A percentile compares a stretch with the other conserved stretches of the same genome.
Evolutionary conservation across 2,329 filamentous ascomycete genomes (phyloP).

Genomic region (Pleoardoris graminearum): DNA sequence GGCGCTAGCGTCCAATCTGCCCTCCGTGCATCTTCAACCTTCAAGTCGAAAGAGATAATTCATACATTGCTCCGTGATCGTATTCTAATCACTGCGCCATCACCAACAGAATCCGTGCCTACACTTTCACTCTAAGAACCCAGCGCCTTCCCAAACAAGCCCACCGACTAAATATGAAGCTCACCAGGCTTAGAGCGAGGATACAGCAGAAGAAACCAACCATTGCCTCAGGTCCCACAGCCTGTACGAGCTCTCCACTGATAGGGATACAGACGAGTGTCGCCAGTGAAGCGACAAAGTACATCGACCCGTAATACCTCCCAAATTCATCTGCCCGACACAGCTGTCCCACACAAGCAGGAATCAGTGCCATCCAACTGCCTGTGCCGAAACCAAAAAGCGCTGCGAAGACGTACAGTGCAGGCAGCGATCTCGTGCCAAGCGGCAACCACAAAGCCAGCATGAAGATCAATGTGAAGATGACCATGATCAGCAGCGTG

Average conservation of each 20-base stretch:
- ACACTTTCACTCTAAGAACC: constrained; percentile 28
- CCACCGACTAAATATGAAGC: constrained; percentile 41
- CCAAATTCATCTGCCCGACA: constrained; percentile 54
- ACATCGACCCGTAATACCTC: constrained; percentile 56
- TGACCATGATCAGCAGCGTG: constrained; percentile 42
- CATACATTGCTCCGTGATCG: background rate
- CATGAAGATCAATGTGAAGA: constrained; percentile 42
- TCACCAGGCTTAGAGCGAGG: constrained; percentile 34
- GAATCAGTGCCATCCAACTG: constrained; percentile 50
- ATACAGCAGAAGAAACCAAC: constrained; percentile 41
- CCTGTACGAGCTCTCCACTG: constrained; percentile 41
- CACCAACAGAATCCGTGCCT: too few species aligned
- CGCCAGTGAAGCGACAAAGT: constrained; percentile 42
- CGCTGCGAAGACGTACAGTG: constrained; percentile 46
- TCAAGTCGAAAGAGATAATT: background rate
- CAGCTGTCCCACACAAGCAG: constrained; percentile 54
- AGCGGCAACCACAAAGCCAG: constrained; percentile 43
- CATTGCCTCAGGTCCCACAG: constrained; percentile 38
- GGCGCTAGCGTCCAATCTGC: background rate
- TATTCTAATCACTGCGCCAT: background rate
- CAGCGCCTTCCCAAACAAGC: constrained; percentile 40
- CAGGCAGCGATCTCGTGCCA: constrained; percentile 33
- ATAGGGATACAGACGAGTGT: constrained; percentile 43
- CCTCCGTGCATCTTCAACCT: background rate
- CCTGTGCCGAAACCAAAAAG: constrained; percentile 55